A percentile compares a stretch with the other conserved stretches of the same genome.
phyloP scores from a whole-genome alignment of 2,329 filamentous ascomycete genomes.

The Boeremia exigua region DNA sequence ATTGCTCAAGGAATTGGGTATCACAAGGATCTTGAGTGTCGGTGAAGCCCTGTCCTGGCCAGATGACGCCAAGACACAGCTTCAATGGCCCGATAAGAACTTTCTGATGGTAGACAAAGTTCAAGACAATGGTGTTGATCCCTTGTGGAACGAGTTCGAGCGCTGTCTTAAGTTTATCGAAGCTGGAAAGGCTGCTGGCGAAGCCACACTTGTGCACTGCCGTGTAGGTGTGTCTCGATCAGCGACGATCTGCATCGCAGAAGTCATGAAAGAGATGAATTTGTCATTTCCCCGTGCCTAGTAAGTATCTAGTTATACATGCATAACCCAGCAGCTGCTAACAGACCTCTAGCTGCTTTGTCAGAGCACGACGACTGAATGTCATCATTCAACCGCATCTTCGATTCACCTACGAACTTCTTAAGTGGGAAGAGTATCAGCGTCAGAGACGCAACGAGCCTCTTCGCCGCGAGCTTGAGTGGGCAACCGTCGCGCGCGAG shows the following conservation, averaged over 20 bases:
- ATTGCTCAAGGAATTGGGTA: constrained; percentile 78
- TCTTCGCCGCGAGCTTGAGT: constrained; percentile 82
- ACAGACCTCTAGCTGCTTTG: constrained; percentile 70
- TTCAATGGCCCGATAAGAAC: constrained; percentile 78
- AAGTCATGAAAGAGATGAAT: constrained; percentile 84
- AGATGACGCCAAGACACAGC: constrained; percentile 62
- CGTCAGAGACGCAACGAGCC: constrained; percentile 61
- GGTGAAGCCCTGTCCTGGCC: constrained; percentile 87
- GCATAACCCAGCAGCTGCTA: constrained; percentile 2
- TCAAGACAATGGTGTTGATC: constrained; percentile 96
- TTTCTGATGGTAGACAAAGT: constrained; percentile 82
- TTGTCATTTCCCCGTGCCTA: constrained; percentile 92
- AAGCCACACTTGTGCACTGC: constrained; percentile 92
- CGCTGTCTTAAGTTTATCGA: constrained; percentile 91
- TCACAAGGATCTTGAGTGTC: constrained; percentile 86
- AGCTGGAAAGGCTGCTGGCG: constrained; percentile 75
- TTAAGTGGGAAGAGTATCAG: constrained; percentile 92
- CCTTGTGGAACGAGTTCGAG: constrained; percentile 83
- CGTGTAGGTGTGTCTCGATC: constrained; percentile 94
- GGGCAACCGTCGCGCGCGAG: constrained; percentile 85
- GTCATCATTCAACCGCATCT: constrained; percentile 98
- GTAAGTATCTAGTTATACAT: constrained; percentile 50
- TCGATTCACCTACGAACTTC: constrained; percentile 86
- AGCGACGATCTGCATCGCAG: constrained; percentile 98
- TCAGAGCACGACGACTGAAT: constrained; percentile 88